Conservation (phyloP, 192 early-diverging fungal genomes). For the Backusella sp. region DNA sequence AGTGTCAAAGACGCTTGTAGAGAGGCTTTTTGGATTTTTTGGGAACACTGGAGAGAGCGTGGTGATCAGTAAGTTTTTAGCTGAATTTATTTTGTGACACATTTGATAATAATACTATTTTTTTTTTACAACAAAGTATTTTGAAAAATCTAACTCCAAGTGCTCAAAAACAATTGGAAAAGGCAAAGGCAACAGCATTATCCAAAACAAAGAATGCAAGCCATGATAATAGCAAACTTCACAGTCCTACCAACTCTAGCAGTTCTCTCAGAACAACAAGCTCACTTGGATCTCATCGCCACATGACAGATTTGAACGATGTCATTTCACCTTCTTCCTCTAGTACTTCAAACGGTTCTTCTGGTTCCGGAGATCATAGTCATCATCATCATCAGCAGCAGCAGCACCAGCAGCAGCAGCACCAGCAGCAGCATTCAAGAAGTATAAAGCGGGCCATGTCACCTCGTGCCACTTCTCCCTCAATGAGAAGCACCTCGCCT, state of each 20-base stretch:
- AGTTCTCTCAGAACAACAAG: constrained; percentile 15
- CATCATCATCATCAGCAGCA: neutral
- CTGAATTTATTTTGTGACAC: neutral
- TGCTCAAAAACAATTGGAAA: constrained; percentile 19
- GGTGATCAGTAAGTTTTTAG: constrained; percentile 37
- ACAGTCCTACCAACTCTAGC: neutral
- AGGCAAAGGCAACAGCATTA: constrained; percentile 12
- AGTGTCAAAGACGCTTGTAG: constrained; percentile 39
- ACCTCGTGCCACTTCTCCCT: neutral
- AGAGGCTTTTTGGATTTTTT: constrained; percentile 39
- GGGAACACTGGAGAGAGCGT: constrained; percentile 37
- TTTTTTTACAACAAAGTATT: constrained; percentile 3
- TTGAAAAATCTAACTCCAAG: neutral
- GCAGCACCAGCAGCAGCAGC: neutral
- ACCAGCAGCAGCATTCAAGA: neutral
- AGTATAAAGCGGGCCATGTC: constrained; percentile 17
- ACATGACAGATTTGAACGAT: neutral
- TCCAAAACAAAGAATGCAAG: neutral
- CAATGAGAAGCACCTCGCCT: neutral
- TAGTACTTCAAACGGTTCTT: constrained; percentile 11
- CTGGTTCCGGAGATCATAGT: neutral
- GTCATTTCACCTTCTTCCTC: constrained; percentile 20
- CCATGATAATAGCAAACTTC: neutral
- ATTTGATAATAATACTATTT: neutral
- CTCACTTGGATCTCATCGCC: constrained; percentile 8